Percentiles rank a stretch among this genome's conserved stretches.
These are phyloP conservation scores for Rubia balearica DNA, from an alignment of 305 asterid genomes.

Conservation along the genomic window DNA sequence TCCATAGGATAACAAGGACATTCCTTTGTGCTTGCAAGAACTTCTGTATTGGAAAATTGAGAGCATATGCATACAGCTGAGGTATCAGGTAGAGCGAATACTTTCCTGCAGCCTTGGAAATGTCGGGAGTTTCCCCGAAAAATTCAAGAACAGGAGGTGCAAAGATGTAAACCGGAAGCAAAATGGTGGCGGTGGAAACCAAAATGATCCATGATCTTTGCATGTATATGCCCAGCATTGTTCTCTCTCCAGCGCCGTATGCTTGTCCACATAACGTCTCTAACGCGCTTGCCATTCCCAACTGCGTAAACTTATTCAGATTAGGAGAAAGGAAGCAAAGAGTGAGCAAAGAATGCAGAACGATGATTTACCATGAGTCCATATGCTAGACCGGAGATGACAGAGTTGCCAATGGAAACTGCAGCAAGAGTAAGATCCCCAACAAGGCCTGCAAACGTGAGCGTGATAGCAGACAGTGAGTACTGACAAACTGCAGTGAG, in stretches of 20 bases:
- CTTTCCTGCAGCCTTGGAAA: constrained; percentile 67
- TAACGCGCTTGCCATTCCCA: constrained; percentile 86
- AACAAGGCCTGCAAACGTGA: constrained; percentile 51
- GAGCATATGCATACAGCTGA: constrained; percentile 64
- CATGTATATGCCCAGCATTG: constrained; percentile 75
- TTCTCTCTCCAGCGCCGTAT: constrained; percentile 64
- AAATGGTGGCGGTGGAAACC: constrained; percentile 31
- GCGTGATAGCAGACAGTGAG: constrained; percentile 64
- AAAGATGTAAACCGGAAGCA: constrained; percentile 59
- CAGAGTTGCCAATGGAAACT: constrained; percentile 74
- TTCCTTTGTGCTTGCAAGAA: constrained; percentile 77
- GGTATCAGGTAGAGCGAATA: constrained; percentile 75
- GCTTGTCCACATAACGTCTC: constrained; percentile 86
- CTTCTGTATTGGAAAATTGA: constrained; percentile 71
- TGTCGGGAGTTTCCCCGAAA: constrained; percentile 50
- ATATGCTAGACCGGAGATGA: constrained; percentile 62
- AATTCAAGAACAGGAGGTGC: constrained; percentile 58
- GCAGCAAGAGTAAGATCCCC: constrained; percentile 78
- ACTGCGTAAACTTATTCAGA: constrained; percentile 25
- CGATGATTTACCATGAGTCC: constrained; percentile 52
- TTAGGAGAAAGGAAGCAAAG: background rate
- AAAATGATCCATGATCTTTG: constrained; percentile 78
- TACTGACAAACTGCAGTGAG: constrained; percentile 61
- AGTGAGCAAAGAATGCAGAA: background rate
- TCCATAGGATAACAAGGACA: constrained; percentile 62